A percentile compares a stretch with the other conserved stretches of the same genome.
Conservation (phyloP, 2,329 filamentous ascomycete species). For the Chaetomiaceae sp. region DNA sequence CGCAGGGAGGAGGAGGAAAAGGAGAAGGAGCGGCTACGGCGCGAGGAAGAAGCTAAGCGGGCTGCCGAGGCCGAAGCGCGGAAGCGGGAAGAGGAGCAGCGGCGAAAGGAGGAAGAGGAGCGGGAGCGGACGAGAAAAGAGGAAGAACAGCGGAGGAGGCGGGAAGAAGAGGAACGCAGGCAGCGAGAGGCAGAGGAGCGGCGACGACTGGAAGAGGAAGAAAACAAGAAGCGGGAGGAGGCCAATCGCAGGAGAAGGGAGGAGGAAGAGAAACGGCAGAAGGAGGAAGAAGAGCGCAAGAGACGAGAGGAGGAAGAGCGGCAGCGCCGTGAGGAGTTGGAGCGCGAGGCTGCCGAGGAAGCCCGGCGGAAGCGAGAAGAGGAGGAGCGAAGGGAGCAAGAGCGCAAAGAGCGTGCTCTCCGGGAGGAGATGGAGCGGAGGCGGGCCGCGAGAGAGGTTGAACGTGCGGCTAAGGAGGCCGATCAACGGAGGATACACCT, state of each 20-base stretch:
- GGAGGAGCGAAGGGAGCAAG: constrained; percentile 46
- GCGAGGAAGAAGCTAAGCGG: constrained; percentile 28
- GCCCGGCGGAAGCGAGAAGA: constrained; percentile 43
- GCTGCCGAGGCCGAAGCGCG: constrained; percentile 24
- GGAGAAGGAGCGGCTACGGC: constrained; percentile 28
- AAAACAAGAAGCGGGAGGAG: constrained; percentile 29
- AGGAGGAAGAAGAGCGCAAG: constrained; percentile 31
- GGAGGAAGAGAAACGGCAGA: constrained; percentile 27
- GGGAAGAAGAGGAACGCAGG: constrained; percentile 30
- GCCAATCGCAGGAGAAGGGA: constrained; percentile 29
- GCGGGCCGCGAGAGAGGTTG: constrained; percentile 35
- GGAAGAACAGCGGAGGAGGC: constrained; percentile 32
- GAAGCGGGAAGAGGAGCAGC: constrained; percentile 27
- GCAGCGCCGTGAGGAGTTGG: constrained; percentile 29
- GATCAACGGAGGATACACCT: constrained; percentile 48
- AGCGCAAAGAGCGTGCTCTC: constrained; percentile 50
- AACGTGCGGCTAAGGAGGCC: constrained; percentile 47
- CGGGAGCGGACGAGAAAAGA: constrained; percentile 27
- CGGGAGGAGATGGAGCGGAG: constrained; percentile 45
- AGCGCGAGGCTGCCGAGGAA: constrained; percentile 34
- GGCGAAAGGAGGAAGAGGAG: constrained; percentile 33
- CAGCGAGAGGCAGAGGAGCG: constrained; percentile 33
- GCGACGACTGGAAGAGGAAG: constrained; percentile 27
- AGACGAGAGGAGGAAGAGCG: constrained; percentile 34
- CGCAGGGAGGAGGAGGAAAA: constrained; percentile 26